These are phyloP conservation scores for Saccharomycopsis sp. DNA, from an alignment of 805 yeast species.

Conservation along the genomic window DNA sequence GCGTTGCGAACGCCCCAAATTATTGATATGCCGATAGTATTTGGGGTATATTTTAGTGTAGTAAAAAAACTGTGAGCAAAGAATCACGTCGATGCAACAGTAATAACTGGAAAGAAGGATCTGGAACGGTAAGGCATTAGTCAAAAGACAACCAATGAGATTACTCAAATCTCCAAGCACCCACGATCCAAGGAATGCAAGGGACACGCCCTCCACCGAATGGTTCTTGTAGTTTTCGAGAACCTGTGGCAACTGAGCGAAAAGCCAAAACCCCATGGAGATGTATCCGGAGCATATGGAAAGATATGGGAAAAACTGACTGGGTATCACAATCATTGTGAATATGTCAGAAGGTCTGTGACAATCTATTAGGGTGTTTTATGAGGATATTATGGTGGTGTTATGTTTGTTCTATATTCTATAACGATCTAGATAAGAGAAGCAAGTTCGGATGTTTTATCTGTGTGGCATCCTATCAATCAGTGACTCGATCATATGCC, in stretches of 20 bases:
- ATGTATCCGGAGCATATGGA: conserved; percentile 27
- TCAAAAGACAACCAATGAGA: conserved; percentile 65
- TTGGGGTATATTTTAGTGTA: conserved; percentile 44
- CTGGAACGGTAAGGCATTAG: conserved; percentile 76
- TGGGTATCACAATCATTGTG: background rate
- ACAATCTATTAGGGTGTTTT: background rate
- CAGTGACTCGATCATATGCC: background rate
- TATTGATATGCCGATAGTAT: conserved; percentile 2
- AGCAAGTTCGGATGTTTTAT: too few relatives aligned
- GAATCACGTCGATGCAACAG: conserved; percentile 59
- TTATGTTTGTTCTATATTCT: too few relatives aligned
- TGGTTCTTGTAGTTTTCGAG: conserved; percentile 29
- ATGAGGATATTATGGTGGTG: background rate
- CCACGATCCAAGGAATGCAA: conserved; percentile 31
- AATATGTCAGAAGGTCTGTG: background rate
- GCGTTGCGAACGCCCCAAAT: background rate
- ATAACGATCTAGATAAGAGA: too few relatives aligned
- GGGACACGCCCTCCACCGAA: conserved; percentile 31
- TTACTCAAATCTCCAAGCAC: conserved; percentile 33
- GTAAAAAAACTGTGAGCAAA: conserved; percentile 66
- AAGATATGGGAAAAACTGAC: background rate
- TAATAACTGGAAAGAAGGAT: conserved; percentile 66
- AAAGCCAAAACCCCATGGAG: conserved; percentile 31
- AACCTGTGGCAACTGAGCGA: conserved; percentile 35
- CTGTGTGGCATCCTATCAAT: background rate